A percentile compares a stretch with the other conserved stretches of the same genome.
Evolutionary conservation across 2,329 filamentous ascomycete genomes (phyloP).

Genomic region (Aspergillus awamori): DNA sequence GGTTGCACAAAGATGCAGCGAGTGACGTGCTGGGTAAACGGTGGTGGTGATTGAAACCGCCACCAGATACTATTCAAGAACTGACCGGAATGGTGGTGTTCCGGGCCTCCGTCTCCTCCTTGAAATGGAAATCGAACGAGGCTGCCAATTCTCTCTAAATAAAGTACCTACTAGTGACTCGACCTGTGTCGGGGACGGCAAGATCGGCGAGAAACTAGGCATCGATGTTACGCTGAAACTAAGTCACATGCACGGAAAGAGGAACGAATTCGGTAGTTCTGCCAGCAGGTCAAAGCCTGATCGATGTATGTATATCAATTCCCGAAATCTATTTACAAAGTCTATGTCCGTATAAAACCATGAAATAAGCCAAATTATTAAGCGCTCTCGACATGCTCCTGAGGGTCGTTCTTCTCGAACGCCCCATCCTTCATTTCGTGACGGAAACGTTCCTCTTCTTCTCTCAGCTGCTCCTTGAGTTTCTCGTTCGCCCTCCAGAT

Average conservation of each 20-base stretch:
- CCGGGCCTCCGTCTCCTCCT: background rate
- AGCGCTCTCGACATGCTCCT: slow-evolving; percentile 50
- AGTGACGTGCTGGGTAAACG: background rate
- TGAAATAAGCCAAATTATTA: slow-evolving; percentile 1
- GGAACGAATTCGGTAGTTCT: background rate
- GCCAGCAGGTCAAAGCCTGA: slow-evolving; percentile 5
- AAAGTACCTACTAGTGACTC: too few species aligned
- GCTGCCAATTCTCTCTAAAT: background rate
- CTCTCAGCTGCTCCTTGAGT: slow-evolving; percentile 37
- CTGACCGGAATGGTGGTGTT: background rate
- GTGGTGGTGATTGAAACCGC: background rate
- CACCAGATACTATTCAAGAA: background rate
- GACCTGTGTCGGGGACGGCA: background rate
- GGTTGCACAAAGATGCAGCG: background rate
- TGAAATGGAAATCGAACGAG: background rate
- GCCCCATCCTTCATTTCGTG: slow-evolving; percentile 31
- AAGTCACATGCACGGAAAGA: background rate
- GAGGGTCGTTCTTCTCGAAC: slow-evolving; percentile 19
- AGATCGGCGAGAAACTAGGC: background rate
- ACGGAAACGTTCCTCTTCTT: slow-evolving; percentile 42
- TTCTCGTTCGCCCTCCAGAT: slow-evolving; percentile 36
- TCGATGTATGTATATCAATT: background rate
- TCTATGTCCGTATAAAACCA: background rate
- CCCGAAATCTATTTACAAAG: background rate
- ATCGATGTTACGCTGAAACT: background rate